These are phyloP conservation scores for Thamnidium elegans DNA, from an alignment of 192 early-diverging fungal genomes.

Conservation along the genomic window DNA sequence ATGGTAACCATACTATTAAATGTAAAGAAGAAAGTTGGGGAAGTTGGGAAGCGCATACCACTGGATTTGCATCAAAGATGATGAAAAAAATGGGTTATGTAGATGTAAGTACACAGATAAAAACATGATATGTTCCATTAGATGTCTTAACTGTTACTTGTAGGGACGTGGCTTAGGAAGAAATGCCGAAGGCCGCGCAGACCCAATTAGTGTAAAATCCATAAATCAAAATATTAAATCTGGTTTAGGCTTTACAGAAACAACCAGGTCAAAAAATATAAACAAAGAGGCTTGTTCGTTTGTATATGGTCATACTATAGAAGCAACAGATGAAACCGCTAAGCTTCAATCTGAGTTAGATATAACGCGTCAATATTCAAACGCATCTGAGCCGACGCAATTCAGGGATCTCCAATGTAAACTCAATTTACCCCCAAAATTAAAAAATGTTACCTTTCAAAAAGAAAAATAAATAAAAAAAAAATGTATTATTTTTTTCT, in stretches of 20 bases:
- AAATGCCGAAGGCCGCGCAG: conserved; percentile 10
- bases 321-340: neutral
- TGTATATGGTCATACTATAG: neutral
- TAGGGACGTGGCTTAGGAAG: conserved; percentile 18
- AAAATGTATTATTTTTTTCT: too few relatives aligned
- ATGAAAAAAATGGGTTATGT: conserved; percentile 64
- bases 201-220: neutral
- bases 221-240: neutral
- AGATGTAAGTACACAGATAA: conserved; percentile 5
- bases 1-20: too few relatives aligned
- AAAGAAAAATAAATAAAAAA: too few relatives aligned
- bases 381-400: too few relatives aligned
- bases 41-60: conserved; percentile 67
- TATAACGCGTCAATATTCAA: too few relatives aligned
- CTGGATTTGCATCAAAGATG: conserved; percentile 65
- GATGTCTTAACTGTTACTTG: neutral
- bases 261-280: neutral
- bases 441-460: too few relatives aligned
- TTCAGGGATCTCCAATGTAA: too few relatives aligned
- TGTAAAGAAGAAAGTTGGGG: neutral
- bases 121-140: neutral
- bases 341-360: neutral
- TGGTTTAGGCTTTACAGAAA: neutral
- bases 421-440: too few relatives aligned
- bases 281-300: neutral